Percentiles rank a stretch among this genome's conserved stretches.
Evolutionary conservation across 345 rosid genomes (phyloP).

Genomic region (Moricandia moricandioides): DNA sequence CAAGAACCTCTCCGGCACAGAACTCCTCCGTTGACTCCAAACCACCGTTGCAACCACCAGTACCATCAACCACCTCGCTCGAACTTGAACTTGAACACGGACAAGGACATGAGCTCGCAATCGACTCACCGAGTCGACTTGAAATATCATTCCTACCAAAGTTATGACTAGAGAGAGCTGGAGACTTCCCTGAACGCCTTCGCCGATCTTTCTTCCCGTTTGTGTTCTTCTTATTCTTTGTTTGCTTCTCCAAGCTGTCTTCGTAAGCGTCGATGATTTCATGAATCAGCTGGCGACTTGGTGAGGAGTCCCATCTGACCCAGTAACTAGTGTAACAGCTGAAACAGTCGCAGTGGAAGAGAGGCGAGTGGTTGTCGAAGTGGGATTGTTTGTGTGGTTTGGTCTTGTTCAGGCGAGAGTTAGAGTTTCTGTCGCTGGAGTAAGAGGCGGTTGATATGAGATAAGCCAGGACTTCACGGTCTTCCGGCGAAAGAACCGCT

Average conservation of each 20-base stretch:
- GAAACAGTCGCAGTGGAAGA: conserved; percentile 71
- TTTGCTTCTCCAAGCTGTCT: conserved; percentile 43
- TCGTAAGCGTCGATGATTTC: conserved; percentile 76
- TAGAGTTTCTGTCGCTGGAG: conserved; percentile 34
- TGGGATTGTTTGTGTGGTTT: conserved; percentile 21
- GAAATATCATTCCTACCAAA: neutral
- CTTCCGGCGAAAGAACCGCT: conserved; percentile 61
- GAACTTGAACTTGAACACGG: conserved; percentile 1
- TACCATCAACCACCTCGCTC: conserved; percentile 17
- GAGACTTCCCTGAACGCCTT: conserved; percentile 36
- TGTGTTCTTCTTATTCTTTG: conserved; percentile 25
- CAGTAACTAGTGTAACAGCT: conserved; percentile 78
- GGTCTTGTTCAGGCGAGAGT: conserved; percentile 20
- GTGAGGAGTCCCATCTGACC: conserved; percentile 82
- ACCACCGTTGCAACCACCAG: neutral
- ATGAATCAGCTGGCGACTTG: conserved; percentile 77
- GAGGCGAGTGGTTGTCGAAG: conserved; percentile 46
- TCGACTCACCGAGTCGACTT: conserved; percentile 31
- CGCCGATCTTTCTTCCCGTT: conserved; percentile 41
- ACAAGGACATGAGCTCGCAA: neutral
- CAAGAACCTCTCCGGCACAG: neutral
- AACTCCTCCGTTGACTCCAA: conserved; percentile 26
- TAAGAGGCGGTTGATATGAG: conserved; percentile 49
- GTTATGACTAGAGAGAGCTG: conserved; percentile 10
- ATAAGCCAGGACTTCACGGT: conserved; percentile 61